Evolutionary conservation across 2,329 filamentous ascomycete genomes (phyloP).

Genomic region (Neofusicoccum umdonicola): DNA sequence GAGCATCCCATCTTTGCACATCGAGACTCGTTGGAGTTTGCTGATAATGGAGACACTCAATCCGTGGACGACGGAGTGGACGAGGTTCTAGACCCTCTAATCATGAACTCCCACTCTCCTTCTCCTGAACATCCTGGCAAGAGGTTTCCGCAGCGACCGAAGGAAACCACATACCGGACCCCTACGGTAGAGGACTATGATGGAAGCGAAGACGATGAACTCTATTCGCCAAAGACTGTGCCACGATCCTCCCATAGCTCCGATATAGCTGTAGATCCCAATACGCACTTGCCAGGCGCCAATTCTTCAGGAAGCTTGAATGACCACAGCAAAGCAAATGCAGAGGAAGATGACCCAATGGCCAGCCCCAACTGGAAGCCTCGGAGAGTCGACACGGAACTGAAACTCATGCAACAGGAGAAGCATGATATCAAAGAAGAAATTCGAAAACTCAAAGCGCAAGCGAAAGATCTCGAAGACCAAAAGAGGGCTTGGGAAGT

Average conservation of each 20-base stretch:
- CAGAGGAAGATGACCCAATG: neutral
- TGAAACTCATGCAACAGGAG: neutral
- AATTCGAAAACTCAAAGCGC: neutral
- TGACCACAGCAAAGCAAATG: neutral
- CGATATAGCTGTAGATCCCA: neutral
- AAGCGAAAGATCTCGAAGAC: neutral
- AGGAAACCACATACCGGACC: neutral
- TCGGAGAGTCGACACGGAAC: neutral
- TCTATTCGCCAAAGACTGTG: neutral
- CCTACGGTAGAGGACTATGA: constrained; percentile 4
- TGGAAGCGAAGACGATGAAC: neutral
- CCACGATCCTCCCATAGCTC: neutral
- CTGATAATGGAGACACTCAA: neutral
- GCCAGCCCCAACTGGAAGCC: neutral
- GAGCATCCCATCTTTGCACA: neutral
- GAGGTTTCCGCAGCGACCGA: neutral
- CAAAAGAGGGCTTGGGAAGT: neutral
- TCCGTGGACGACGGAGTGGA: neutral
- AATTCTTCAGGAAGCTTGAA: neutral
- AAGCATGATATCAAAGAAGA: neutral
- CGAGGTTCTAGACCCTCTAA: neutral
- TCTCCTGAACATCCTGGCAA: neutral
- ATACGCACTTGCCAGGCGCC: neutral
- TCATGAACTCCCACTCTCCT: neutral
- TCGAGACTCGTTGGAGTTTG: neutral